Evolutionary conservation across 1,284 basidiomycete genomes (phyloP), one percentile per base, ranked within the genome.

Genomic region (Flammula alnicola): DNA sequence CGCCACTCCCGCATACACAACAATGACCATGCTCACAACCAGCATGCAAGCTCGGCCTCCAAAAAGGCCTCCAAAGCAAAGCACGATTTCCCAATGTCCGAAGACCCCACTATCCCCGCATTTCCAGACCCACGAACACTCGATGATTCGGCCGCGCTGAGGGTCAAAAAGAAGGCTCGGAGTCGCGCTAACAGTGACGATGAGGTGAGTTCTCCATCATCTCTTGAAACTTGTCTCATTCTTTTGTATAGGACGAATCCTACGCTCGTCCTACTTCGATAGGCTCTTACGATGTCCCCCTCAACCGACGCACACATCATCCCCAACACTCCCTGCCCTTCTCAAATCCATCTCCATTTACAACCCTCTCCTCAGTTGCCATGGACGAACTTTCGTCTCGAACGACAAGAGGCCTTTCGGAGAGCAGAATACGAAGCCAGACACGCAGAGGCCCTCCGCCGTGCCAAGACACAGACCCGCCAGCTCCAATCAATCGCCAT

Each of bases 1-100:
- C 83, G 96, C 49, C 96, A 99, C 65, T 89, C 93, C 0, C 84
- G 96, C 48, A 99, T 98, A 61, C 96, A 99, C 70, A 86, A 73
- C 58, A 84, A 80, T 58, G 76, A 84, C 62, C 70, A 70, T 39
- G 52, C 63, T 23, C 59, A 56, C 22, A 41, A 47, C 39, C 38
- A 45, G 51, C 45, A 45, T 19, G 17, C 40, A 50, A 22, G 33
- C 43, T 26, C 60, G 42, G 44, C 50, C 40, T 43, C 45, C 55
- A n/a, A n/a, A n/a, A n/a, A n/a, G n/a, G 54, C 41, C 54, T 30
- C 46, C n/a, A 58, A 61, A 51, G 22, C 32, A 41, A 60, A 61
- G 56, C 41, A 44, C n/a, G n/a, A n/a, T n/a, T n/a, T n/a, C n/a
- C n/a, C n/a, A n/a, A n/a, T n/a, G n/a, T n/a, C n/a, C n/a, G n/a